Evolutionary conservation across 106 monocot genomes (phyloP).

Genomic region (Acorus gramineus): DNA sequence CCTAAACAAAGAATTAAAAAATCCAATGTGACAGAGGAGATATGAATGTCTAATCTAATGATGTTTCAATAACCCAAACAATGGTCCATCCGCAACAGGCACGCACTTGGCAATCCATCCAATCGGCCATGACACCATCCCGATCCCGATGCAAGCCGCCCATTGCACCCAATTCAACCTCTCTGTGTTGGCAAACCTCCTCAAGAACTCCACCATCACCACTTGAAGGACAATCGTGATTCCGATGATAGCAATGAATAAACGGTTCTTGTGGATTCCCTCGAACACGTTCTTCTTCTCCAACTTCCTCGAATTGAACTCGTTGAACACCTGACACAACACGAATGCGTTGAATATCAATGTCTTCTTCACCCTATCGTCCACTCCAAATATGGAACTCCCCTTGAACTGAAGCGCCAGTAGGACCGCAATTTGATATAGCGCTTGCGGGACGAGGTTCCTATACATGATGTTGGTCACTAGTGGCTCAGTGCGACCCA

Average conservation of each 20-base stretch:
- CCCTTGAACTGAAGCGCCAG: conserved; percentile 28
- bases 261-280: conserved; percentile 21
- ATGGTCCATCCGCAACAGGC: conserved; percentile 11
- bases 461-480: conserved; percentile 49
- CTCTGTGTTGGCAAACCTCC: conserved; percentile 28
- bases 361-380: conserved; percentile 26
- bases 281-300: conserved; percentile 47
- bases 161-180: conserved; percentile 33
- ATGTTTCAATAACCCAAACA: conserved; percentile 1
- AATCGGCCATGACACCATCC: conserved; percentile 30
- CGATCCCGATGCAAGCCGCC: conserved; percentile 30
- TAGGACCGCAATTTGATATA: conserved; percentile 28
- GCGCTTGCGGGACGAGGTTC: conserved; percentile 26
- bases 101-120: conserved; percentile 38
- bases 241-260: conserved; percentile 39
- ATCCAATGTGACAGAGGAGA: too few relatives aligned
- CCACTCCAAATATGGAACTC: conserved; percentile 9
- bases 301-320: conserved; percentile 41
- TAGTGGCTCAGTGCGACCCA: conserved; percentile 32
- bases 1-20: too few relatives aligned
- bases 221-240: conserved; percentile 31
- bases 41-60: background rate
- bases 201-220: conserved; percentile 44
- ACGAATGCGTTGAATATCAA: conserved; percentile 38
- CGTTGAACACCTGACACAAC: conserved; percentile 45